Conservation (phyloP, 225 moss, liverwort and hornwort genomes). For the Takakia lepidozioides region DNA sequence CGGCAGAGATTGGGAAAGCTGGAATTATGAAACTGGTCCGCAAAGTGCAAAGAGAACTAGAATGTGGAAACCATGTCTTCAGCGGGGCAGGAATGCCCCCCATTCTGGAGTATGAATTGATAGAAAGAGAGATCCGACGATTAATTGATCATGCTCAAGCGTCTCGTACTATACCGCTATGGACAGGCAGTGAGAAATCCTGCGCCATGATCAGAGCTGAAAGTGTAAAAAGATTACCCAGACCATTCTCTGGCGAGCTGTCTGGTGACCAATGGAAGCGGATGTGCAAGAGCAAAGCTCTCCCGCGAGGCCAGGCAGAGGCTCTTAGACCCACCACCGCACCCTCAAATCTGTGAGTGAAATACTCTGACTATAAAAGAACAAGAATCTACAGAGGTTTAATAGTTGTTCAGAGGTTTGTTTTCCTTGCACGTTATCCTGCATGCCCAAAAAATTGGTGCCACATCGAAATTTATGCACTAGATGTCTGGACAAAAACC, state of each 20-base stretch:
- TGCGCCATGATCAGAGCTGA: slow-evolving; percentile 3
- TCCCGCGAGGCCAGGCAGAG: slow-evolving; percentile 4
- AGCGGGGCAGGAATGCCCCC: slow-evolving; percentile 13
- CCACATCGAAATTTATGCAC: no score
- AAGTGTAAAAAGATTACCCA: slow-evolving; percentile 9
- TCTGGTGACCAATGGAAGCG: slow-evolving; percentile 15
- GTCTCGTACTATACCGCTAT: slow-evolving; percentile 8
- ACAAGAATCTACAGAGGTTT: no score
- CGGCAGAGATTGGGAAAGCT: slow-evolving; percentile 33
- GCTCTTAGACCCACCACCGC: slow-evolving; percentile 11
- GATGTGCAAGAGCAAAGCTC: slow-evolving; percentile 17
- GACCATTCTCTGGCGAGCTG: slow-evolving; percentile 1
- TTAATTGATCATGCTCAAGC: slow-evolving; percentile 16
- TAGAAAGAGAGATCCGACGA: slow-evolving; percentile 40
- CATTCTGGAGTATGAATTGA: slow-evolving; percentile 31
- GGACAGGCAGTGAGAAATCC: slow-evolving; percentile 12
- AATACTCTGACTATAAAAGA: neutral
- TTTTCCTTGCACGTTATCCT: no score
- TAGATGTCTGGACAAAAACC: no score
- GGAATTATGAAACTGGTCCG: slow-evolving; percentile 57
- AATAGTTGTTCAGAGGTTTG: no score
- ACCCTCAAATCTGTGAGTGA: slow-evolving; percentile 4
- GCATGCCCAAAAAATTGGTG: no score
- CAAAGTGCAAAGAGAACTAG: slow-evolving; percentile 58
- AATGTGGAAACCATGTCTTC: slow-evolving; percentile 28